Evolutionary conservation across 176 grass and related monocot species (phyloP).

Genomic region (Aegilops bicornis): DNA sequence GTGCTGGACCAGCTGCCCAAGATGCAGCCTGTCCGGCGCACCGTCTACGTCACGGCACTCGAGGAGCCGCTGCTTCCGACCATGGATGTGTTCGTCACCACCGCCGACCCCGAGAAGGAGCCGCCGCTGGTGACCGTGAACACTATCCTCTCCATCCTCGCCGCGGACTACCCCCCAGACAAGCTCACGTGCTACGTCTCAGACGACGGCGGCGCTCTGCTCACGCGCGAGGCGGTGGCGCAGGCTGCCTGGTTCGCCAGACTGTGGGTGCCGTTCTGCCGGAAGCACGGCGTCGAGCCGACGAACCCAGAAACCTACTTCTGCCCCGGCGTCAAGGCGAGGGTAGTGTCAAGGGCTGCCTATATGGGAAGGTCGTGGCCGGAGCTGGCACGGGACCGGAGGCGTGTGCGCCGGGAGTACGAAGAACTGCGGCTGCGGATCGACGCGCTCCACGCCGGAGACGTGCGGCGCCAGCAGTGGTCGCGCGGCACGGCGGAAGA

Average conservation of each 20-base stretch:
- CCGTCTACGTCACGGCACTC: not conserved
- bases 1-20: slow-evolving; percentile 33
- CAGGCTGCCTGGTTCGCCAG: not conserved
- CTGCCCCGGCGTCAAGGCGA: not conserved
- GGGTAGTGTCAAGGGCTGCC: not conserved
- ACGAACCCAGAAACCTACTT: slow-evolving; percentile 24
- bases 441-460: slow-evolving; percentile 16
- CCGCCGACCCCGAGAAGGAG: slow-evolving; percentile 24
- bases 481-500: not conserved
- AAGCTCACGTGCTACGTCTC: slow-evolving; percentile 37
- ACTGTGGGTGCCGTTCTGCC: slow-evolving; percentile 34
- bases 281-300: slow-evolving; percentile 27
- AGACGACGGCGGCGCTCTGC: slow-evolving; percentile 19
- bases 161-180: slow-evolving; percentile 11
- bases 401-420: slow-evolving; percentile 36
- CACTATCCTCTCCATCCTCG: slow-evolving; percentile 33
- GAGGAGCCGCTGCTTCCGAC: not conserved
- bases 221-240: not conserved
- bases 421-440: slow-evolving; percentile 29
- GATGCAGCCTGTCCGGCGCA: slow-evolving; percentile 1
- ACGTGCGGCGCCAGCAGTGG: not conserved
- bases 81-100: slow-evolving; percentile 28
- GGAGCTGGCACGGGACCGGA: not conserved
- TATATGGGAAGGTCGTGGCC: slow-evolving; percentile 12
- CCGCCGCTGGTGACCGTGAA: slow-evolving; percentile 25